Percentiles rank a stretch among this genome's conserved stretches.
phyloP scores from a whole-genome alignment of 1,139 yeast species.

The Entelexis paramagnoliae region DNA sequence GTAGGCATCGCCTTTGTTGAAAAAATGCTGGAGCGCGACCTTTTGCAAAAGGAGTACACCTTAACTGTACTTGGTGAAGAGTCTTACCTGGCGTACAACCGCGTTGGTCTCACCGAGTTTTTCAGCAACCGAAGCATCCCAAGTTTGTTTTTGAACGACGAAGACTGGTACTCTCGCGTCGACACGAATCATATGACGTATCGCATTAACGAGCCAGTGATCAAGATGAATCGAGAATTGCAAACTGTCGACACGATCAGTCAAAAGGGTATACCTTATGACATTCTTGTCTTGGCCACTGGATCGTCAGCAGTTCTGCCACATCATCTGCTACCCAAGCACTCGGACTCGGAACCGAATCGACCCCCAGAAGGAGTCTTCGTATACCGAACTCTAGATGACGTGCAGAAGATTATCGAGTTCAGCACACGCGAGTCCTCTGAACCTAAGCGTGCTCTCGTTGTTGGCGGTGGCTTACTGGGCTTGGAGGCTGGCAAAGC shows the following conservation, averaged over 20 bases:
- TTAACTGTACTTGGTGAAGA: slow-evolving; percentile 32
- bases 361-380: slow-evolving; percentile 28
- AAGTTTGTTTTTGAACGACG: slow-evolving; percentile 29
- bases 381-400: slow-evolving; percentile 32
- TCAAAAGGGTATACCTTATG: slow-evolving; percentile 26
- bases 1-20: slow-evolving; percentile 32
- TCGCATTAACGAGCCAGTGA: slow-evolving; percentile 29
- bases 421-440: slow-evolving; percentile 21
- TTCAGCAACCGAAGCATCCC: slow-evolving; percentile 30
- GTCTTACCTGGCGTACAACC: slow-evolving; percentile 31
- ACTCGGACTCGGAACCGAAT: background rate
- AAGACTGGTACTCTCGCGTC: slow-evolving; percentile 29
- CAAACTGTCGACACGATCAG: slow-evolving; percentile 26
- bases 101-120: slow-evolving; percentile 33
- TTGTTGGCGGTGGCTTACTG: slow-evolving; percentile 33
- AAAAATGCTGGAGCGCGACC: slow-evolving; percentile 30
- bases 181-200: slow-evolving; percentile 29
- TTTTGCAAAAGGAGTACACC: slow-evolving; percentile 26
- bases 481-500: slow-evolving; percentile 35
- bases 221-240: slow-evolving; percentile 23
- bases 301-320: slow-evolving; percentile 32
- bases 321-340: slow-evolving; percentile 16
- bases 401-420: slow-evolving; percentile 28
- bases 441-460: slow-evolving; percentile 27
- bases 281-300: slow-evolving; percentile 30